A percentile compares a stretch with the other conserved stretches of the same genome.
phyloP scores from a whole-genome alignment of 306 rosid species.

The Sesbania bispinosa region DNA sequence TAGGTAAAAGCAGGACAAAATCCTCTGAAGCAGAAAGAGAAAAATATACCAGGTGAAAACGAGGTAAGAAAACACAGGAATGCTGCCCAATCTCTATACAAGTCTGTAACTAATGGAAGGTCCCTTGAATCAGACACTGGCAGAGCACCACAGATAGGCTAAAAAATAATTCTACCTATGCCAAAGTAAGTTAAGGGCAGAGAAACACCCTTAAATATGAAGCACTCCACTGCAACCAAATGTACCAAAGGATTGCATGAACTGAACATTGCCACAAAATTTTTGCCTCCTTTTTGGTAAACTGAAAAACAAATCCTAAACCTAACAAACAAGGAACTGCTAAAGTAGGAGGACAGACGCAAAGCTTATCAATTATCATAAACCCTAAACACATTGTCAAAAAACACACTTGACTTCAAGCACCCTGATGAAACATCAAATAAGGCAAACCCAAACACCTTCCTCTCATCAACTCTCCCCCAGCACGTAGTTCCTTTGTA shows the following conservation, averaged over 20 bases:
- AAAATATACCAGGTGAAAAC: neutral
- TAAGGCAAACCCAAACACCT: neutral
- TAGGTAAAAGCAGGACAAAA: neutral
- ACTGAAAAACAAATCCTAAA: neutral
- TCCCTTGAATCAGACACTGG: neutral
- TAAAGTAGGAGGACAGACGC: neutral
- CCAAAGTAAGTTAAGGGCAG: neutral
- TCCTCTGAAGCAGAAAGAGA: neutral
- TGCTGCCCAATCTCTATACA: neutral
- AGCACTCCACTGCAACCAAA: neutral
- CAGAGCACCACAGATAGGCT: neutral
- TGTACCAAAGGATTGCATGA: neutral
- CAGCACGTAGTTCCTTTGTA: neutral
- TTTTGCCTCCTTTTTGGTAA: neutral
- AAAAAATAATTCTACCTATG: neutral
- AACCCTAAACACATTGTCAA: neutral
- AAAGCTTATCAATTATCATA: neutral
- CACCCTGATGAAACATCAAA: neutral
- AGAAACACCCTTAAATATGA: neutral
- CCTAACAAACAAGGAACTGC: neutral
- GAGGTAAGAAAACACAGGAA: neutral
- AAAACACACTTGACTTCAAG: constrained; percentile 11
- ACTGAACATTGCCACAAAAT: neutral
- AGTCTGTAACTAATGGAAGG: neutral
- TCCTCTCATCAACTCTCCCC: neutral